Conservation (phyloP, 2,329 filamentous ascomycete genomes). For the Cladosporium sp. region DNA sequence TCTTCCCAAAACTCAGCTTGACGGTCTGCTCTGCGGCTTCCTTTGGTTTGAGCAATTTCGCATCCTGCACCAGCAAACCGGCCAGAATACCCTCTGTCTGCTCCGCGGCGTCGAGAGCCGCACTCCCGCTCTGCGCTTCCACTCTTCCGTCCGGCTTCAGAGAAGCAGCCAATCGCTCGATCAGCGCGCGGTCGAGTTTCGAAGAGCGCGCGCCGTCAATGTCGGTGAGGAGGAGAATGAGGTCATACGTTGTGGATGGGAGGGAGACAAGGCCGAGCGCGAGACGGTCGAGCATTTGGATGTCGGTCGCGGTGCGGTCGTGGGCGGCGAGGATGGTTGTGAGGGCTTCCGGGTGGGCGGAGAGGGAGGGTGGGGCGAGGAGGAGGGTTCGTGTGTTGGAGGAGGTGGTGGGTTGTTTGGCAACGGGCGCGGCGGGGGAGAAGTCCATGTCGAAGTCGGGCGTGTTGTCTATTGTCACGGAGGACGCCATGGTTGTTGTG, state of each 20-base stretch:
- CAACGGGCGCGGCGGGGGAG: conserved; percentile 15
- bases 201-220: conserved; percentile 65
- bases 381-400: conserved; percentile 62
- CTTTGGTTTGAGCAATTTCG: conserved; percentile 62
- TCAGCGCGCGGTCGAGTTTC: conserved; percentile 64
- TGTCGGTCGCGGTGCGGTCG: conserved; percentile 73
- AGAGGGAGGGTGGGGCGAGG: conserved; percentile 84
- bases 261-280: conserved; percentile 76
- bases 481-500: conserved; percentile 34
- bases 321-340: conserved; percentile 65
- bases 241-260: conserved; percentile 72
- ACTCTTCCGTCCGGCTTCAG: conserved; percentile 67
- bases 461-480: conserved; percentile 35
- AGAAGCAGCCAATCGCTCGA: conserved; percentile 64
- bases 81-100: conserved; percentile 79
- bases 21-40: conserved; percentile 29
- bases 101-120: conserved; percentile 53
- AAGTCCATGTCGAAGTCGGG: conserved; percentile 33
- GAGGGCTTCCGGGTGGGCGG: conserved; percentile 77
- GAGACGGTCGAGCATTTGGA: conserved; percentile 97
- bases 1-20: conserved; percentile 57
- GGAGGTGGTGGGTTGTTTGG: conserved; percentile 16
- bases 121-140: conserved; percentile 67
- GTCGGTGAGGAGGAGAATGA: conserved; percentile 79
- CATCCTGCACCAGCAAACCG: conserved; percentile 61